phyloP scores from a whole-genome alignment of 1,284 basidiomycete species.

The Erythrobasidium hasegawianum region DNA sequence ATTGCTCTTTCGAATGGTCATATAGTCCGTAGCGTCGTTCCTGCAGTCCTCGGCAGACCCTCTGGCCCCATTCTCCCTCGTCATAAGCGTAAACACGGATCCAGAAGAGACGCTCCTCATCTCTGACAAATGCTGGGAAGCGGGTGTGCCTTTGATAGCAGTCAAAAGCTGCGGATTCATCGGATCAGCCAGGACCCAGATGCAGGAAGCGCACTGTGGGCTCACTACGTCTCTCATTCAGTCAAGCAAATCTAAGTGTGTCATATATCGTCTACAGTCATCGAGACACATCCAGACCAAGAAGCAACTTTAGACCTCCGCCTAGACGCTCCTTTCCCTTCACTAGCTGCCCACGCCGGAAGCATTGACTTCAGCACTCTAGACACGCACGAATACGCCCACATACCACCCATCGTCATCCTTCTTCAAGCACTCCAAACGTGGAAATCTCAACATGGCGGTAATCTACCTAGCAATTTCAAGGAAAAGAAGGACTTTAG shows the following conservation, averaged over 20 bases:
- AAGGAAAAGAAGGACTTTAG: constrained; percentile 78
- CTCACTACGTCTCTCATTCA: constrained; percentile 36
- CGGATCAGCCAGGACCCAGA: constrained; percentile 81
- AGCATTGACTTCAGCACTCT: constrained; percentile 67
- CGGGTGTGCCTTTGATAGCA: constrained; percentile 60
- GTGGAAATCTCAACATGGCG: constrained; percentile 57
- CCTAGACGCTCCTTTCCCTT: constrained; percentile 82
- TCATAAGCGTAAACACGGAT: constrained; percentile 71
- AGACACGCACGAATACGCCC: constrained; percentile 79
- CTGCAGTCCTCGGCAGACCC: constrained; percentile 48
- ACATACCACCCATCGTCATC: constrained; percentile 81
- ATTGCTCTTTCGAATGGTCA: background rate
- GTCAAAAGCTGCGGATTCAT: constrained; percentile 81
- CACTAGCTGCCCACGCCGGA: constrained; percentile 67
- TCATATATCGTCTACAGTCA: constrained; percentile 56
- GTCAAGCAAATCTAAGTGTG: too few relatives aligned
- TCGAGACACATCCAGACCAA: constrained; percentile 75
- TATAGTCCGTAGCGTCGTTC: constrained; percentile 35
- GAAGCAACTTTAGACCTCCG: constrained; percentile 77
- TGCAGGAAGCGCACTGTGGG: constrained; percentile 76
- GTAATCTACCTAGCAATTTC: constrained; percentile 60
- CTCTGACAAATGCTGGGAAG: constrained; percentile 53
- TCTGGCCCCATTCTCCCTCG: constrained; percentile 64
- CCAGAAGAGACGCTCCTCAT: constrained; percentile 51
- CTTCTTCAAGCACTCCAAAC: constrained; percentile 81